Evolutionary conservation across 2,329 filamentous ascomycete genomes (phyloP), one percentile per base, ranked within the genome.

Genomic region (Epichloe gansuensis): DNA sequence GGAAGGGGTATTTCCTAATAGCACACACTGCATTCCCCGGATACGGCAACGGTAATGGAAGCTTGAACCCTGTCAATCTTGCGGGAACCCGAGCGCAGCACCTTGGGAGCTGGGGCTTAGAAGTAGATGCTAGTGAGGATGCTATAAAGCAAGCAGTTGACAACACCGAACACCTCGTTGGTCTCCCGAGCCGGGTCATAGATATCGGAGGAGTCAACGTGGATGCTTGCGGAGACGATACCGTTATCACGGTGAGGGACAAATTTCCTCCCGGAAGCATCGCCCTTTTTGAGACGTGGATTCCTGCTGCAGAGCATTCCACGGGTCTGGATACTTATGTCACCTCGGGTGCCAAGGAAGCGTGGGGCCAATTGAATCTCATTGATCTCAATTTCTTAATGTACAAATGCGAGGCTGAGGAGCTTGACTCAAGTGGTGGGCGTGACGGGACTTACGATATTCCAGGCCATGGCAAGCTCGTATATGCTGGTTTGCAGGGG

Each of bases 401-500:
- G 41, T 98, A 97, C 68, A 82, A 89, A 54, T 95, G 88, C 58
- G 90, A 97, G 55, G 81, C 89, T 3, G 93, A 98, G 66, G 94
- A 82, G 67, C 79, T 81, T 47, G 89, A 93, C 59, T 81, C 79
- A 6, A 95, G 86, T 57, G 78, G 77, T 49, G 88, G 89, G 4
- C 77, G 79, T 54, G 88, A 96, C 64, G 91, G 93, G n/a, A 83
- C 84, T 8, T 98, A 97, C 69, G 79, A 83, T 50, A 85, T 98
- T 57, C 93, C 93, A 1, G 83, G 84, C 1, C 75, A 89, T 63
- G 91, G 90, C 2, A 82, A 85, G 54, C 77, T 96, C 42, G 87
- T 96, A 2, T 98, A 97, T 66, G 91, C 91, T 54, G 93, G 93
- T 55, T 76, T 98, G n/a, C 93, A 98, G 66, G 94, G 94, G 39